Evolutionary conservation across 768 basidiomycete genomes (phyloP), one percentile per base, ranked within the genome.

Genomic region (Lactarius deliciosus): DNA sequence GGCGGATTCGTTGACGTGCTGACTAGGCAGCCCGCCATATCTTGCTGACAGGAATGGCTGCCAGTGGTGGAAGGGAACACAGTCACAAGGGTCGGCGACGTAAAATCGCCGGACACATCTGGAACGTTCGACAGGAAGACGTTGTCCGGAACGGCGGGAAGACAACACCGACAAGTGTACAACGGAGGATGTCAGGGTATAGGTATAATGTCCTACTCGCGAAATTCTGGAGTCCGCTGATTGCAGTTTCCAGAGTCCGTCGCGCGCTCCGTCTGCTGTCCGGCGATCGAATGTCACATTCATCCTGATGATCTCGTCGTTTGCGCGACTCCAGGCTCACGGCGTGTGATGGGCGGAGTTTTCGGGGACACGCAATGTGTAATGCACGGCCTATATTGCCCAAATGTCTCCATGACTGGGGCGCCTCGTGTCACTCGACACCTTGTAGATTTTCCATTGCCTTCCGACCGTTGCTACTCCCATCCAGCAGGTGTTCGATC

Each of bases 261-360:
- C 55, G 55, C 55, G 32, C 55, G 55, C 55, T 56, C 55, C 55
- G 55, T 18, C 55, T 34, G 30, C 32, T 56, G 16, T n/a, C 55
- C 32, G 16, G 30, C 55, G 30, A 16, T 30, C 55, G 55, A 8
- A 7, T 34, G 55, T 32, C 30, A 34, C 50, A 56, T 56, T 30
- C 10, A 30, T 20, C 16, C 18, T 30, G 54, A 13, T 32, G 50
- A 53, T 53, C 50, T 25, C 50, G 22, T 56, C 30, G 18, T 56
- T 56, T 32, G 55, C 22, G 20, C 32, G 13, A 56, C 55, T 34
- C 55, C 55, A 34, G 11, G 32, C 32, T 56, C 55, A 32, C 1
- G 30, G 32, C 9, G 18, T 56, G 30, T 30, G 55, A 34, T 30
- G 9, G 32, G 30, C 55, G 55, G 55, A 30, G 55, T 34, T 56